Base-by-base conservation (phyloP, 345 rosid genomes). In the Limnanthes douglasii region DNA sequence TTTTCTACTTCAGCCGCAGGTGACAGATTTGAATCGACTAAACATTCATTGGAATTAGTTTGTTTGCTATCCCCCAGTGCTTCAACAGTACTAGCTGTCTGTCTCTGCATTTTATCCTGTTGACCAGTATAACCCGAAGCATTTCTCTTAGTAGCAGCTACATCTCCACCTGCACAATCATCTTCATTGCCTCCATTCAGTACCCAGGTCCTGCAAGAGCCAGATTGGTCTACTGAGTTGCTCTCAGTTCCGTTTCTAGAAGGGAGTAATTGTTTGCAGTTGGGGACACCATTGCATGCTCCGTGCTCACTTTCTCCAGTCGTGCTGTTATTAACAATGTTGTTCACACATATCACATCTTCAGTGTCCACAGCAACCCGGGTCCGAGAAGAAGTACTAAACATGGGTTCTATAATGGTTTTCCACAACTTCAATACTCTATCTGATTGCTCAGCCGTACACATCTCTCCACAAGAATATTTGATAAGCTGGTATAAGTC, bases 371-470 rank as follows among this genome's bases (percentile, higher is more conserved):
- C 88, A 15, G 77, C 53, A 56, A 78, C 85, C 41, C 69, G 82
- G 57, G 90, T 67, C 44, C 86, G 70, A 38, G 75, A 64, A 55
- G 93, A 63, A 56, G 73, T 69, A n/a, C 94, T 86, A 36, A 92
- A 57, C 57, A 92, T 53, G 37, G 96, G 96, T 54, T 92, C 99
- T 68, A 92, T 54, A 56, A 81, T 80, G 37, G 78, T 78, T 37
- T 66, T 72, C 96, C 99, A 92, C 32, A 92, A 68, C 56, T 78
- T 81, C 78, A 78, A 59, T 31, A 85, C 83, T 65, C 75, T 78
- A 61, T 80, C 93, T 26, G 78, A 60, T 70, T 81, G 96, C 38
- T 92, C 96, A 34, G 69, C 53, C 39, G 96, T 59, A 63, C 85
- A 84, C 54, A 85, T 78, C 61, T 85, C 94, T 46, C 72, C 88